Conservation (phyloP, 176 grass and related monocot species). For the Zoysia japonica region DNA sequence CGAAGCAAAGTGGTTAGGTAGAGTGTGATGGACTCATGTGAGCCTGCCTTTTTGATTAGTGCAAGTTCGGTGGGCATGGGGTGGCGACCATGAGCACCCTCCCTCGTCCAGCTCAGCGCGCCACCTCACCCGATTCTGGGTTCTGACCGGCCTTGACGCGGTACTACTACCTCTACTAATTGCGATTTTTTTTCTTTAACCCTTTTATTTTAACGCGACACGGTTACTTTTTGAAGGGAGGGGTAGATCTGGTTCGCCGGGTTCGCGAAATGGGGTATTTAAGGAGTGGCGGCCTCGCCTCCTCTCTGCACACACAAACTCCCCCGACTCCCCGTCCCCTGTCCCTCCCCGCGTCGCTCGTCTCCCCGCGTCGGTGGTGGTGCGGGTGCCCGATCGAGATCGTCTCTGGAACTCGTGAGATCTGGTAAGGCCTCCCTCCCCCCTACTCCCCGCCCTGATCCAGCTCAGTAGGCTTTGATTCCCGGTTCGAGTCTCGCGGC, state of each 20-base stretch:
- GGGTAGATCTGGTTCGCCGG: constrained; percentile 47
- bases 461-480: not conserved
- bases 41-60: constrained; percentile 28
- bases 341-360: not conserved
- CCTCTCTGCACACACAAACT: constrained; percentile 37
- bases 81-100: constrained; percentile 32
- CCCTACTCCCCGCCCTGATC: constrained; percentile 8
- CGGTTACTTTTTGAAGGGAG: constrained; percentile 42
- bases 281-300: constrained; percentile 37
- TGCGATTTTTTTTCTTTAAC: not conserved
- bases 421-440: constrained; percentile 41
- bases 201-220: not conserved
- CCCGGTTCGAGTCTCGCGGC: not conserved
- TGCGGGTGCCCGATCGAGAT: constrained; percentile 40
- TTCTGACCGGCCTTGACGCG: constrained; percentile 47
- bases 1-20: constrained; percentile 40
- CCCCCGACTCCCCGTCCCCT: not conserved
- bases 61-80: constrained; percentile 52
- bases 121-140: not conserved
- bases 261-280: constrained; percentile 41
- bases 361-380: not conserved
- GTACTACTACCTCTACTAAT: constrained; percentile 2
- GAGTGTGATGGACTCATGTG: constrained; percentile 47
- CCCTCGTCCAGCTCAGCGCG: constrained; percentile 24
- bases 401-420: constrained; percentile 28